Conservation (phyloP, 2,329 filamentous ascomycete species). For the Monascus ruber region DNA sequence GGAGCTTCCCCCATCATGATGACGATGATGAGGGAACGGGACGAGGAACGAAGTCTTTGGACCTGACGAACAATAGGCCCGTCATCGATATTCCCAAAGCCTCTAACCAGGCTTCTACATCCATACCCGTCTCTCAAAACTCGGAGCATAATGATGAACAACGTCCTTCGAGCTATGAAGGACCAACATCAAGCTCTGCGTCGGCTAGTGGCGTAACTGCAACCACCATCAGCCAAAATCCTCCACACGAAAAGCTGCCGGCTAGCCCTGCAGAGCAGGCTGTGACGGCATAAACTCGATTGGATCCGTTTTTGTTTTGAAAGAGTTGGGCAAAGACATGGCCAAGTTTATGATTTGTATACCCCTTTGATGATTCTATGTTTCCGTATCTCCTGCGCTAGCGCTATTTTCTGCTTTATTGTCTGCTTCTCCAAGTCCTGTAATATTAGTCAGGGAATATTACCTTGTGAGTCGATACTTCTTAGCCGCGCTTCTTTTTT, state of each 20-base stretch:
- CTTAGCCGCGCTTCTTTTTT: no score
- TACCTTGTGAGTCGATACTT: no score
- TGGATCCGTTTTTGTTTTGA: not conserved
- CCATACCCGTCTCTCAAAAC: no score
- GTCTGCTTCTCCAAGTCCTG: not conserved
- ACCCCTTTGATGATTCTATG: not conserved
- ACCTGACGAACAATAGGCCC: not conserved
- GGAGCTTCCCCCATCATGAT: conserved; percentile 30
- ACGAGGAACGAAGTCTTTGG: conserved; percentile 11
- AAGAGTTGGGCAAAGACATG: not conserved
- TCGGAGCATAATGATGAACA: no score
- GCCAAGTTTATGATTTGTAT: not conserved
- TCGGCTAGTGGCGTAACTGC: no score
- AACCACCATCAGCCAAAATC: no score
- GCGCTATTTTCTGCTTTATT: not conserved
- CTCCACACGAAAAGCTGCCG: not conserved
- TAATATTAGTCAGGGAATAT: no score
- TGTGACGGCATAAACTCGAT: conserved; percentile 13
- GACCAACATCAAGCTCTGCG: no score
- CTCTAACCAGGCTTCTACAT: no score
- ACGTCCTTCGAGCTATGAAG: no score
- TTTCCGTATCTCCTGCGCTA: not conserved
- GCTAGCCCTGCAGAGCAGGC: conserved; percentile 15
- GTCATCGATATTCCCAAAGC: no score
- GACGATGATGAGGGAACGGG: conserved; percentile 10